Evolutionary conservation across 768 basidiomycete genomes (phyloP).

Genomic region (Zangia roseola): DNA sequence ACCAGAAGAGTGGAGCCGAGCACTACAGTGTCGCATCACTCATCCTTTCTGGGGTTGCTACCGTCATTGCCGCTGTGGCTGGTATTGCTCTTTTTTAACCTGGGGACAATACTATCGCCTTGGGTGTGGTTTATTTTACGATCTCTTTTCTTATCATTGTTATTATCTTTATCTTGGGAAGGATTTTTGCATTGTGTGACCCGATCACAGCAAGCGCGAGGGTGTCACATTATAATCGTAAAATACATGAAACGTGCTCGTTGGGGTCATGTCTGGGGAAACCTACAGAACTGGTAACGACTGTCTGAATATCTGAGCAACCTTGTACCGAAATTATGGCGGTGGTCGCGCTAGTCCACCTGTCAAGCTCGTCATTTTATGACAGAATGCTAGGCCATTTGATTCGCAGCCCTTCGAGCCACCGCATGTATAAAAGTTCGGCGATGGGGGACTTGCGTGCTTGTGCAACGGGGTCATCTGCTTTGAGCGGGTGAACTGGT

Average conservation of each 20-base stretch:
- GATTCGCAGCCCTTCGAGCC: conserved; percentile 88
- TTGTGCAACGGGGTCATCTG: conserved; percentile 40
- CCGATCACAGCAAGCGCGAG: too few relatives aligned
- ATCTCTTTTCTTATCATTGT: not conserved
- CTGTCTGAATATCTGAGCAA: conserved; percentile 1
- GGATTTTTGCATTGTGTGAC: not conserved
- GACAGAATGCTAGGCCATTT: conserved; percentile 81
- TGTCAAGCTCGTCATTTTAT: conserved; percentile 2
- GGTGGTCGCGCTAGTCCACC: not conserved
- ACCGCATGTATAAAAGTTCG: conserved; percentile 94
- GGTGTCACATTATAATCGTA: conserved; percentile 4
- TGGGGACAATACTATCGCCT: not conserved
- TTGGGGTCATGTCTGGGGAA: not conserved
- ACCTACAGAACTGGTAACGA: conserved; percentile 1
- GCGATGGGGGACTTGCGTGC: conserved; percentile 84
- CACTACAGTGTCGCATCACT: conserved; percentile 23
- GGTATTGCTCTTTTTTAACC: conserved; percentile 23
- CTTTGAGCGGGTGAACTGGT: conserved; percentile 30
- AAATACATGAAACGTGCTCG: conserved; percentile 9
- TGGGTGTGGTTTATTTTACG: conserved; percentile 4
- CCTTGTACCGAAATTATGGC: not conserved
- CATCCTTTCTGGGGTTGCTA: conserved; percentile 22
- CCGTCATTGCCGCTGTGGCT: conserved; percentile 21
- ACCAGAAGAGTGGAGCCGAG: conserved; percentile 34
- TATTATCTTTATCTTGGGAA: not conserved